Percentiles rank a stretch among this genome's conserved stretches.
These are phyloP conservation scores for Pseudonitzschia multistriata DNA, from an alignment of 108 stramenopile genomes.

Conservation along the genomic window DNA sequence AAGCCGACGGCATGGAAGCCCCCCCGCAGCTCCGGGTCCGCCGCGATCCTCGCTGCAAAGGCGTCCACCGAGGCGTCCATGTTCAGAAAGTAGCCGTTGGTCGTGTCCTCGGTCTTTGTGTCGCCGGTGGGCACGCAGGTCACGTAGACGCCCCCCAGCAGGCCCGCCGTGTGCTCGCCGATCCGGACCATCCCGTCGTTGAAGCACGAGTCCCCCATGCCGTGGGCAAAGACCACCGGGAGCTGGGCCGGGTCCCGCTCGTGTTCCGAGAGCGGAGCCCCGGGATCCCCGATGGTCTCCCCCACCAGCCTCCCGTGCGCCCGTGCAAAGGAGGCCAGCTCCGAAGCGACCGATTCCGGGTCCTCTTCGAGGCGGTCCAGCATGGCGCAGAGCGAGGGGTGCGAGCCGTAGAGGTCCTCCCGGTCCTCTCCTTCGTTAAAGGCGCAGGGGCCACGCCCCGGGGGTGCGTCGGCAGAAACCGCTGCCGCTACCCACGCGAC, in stretches of 20 bases:
- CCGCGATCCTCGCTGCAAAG: conserved; percentile 49
- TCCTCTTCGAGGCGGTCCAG: conserved; percentile 34
- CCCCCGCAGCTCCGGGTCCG: conserved; percentile 44
- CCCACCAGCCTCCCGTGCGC: conserved; percentile 26
- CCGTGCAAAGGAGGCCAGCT: conserved; percentile 32
- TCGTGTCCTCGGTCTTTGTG: conserved; percentile 56
- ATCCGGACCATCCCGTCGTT: conserved; percentile 69
- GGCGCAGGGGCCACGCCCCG: neutral
- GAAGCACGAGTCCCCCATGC: conserved; percentile 79
- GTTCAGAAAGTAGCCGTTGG: conserved; percentile 69
- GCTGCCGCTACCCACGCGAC: too few species aligned
- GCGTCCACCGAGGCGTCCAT: conserved; percentile 70
- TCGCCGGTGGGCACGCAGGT: conserved; percentile 70
- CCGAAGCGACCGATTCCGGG: conserved; percentile 21
- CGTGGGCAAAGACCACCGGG: conserved; percentile 63
- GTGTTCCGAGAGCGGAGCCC: too few species aligned
- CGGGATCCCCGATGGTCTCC: neutral
- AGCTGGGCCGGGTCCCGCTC: conserved; percentile 8
- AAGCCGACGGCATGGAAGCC: conserved; percentile 83
- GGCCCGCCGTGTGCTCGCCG: conserved; percentile 32
- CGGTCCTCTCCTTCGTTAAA: neutral
- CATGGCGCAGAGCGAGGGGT: conserved; percentile 52
- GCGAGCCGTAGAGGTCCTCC: conserved; percentile 15
- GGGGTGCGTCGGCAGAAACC: too few species aligned
- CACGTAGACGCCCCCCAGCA: conserved; percentile 46